Percentiles rank a stretch among this genome's conserved stretches.
Conservation (phyloP, 1,284 basidiomycete genomes). For the Golubevia pallescens region DNA sequence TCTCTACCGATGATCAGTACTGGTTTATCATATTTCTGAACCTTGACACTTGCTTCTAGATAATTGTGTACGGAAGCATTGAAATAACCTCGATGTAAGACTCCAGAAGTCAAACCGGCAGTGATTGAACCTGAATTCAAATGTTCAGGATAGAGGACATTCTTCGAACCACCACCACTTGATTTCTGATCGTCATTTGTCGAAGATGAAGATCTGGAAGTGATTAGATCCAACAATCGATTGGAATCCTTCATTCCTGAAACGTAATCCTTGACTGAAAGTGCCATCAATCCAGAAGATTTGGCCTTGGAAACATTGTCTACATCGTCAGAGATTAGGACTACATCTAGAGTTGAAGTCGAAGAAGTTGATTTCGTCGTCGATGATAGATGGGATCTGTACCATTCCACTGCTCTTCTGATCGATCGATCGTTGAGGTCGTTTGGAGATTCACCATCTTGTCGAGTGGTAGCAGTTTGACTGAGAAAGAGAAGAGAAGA, state of each 20-base stretch:
- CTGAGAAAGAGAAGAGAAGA: slow-evolving; percentile 4
- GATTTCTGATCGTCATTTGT: neutral
- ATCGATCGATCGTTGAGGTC: slow-evolving; percentile 60
- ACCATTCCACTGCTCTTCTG: slow-evolving; percentile 49
- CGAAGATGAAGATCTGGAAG: slow-evolving; percentile 30
- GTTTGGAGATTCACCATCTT: slow-evolving; percentile 51
- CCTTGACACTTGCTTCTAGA: slow-evolving; percentile 54
- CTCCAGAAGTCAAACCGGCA: slow-evolving; percentile 49
- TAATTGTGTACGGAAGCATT: slow-evolving; percentile 61
- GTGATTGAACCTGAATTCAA: slow-evolving; percentile 38
- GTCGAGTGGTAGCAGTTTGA: slow-evolving; percentile 33
- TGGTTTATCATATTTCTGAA: slow-evolving; percentile 26
- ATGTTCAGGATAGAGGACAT: slow-evolving; percentile 48
- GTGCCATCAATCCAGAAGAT: slow-evolving; percentile 36
- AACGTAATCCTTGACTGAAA: slow-evolving; percentile 57
- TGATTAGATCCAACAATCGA: slow-evolving; percentile 52
- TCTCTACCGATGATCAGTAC: slow-evolving; percentile 55
- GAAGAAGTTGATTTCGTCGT: slow-evolving; percentile 15
- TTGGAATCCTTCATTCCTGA: slow-evolving; percentile 36
- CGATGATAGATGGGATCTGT: slow-evolving; percentile 36
- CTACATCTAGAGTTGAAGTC: slow-evolving; percentile 31
- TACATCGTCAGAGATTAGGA: slow-evolving; percentile 59
- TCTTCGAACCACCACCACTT: neutral
- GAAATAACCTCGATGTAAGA: slow-evolving; percentile 53
- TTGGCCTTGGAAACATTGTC: slow-evolving; percentile 52